These are phyloP conservation scores for Talaromyces adpressus DNA, from an alignment of 495 filamentous ascomycete genomes.

Conservation along the genomic window DNA sequence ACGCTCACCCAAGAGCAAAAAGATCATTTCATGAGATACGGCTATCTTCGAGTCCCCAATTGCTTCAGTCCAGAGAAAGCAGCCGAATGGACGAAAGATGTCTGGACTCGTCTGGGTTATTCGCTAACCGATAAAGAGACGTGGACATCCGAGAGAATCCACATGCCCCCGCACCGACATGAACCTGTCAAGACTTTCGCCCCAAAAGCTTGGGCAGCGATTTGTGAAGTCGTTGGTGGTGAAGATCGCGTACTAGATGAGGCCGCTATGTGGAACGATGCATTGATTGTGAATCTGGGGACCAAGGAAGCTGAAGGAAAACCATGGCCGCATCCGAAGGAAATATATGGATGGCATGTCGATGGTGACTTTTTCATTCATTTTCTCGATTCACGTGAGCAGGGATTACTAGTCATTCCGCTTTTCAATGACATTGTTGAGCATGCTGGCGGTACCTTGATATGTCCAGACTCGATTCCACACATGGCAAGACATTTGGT, in stretches of 20 bases:
- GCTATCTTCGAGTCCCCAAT: conserved; percentile 51
- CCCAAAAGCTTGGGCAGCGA: conserved; percentile 61
- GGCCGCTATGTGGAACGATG: conserved; percentile 57
- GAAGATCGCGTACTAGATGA: conserved; percentile 46
- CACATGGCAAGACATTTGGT: conserved; percentile 50
- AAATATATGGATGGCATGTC: conserved; percentile 62
- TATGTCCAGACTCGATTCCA: conserved; percentile 53
- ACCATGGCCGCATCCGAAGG: conserved; percentile 32
- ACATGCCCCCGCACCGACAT: conserved; percentile 55
- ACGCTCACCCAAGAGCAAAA: conserved; percentile 52
- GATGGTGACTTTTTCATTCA: conserved; percentile 75
- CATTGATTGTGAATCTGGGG: conserved; percentile 68
- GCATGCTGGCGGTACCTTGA: conserved; percentile 60
- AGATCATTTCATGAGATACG: conserved; percentile 58
- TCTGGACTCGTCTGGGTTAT: conserved; percentile 67
- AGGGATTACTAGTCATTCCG: conserved; percentile 63
- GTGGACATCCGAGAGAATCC: conserved; percentile 52
- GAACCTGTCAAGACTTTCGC: conserved; percentile 53
- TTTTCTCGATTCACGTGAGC: conserved; percentile 67
- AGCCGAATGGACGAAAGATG: conserved; percentile 43
- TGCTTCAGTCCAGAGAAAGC: conserved; percentile 61
- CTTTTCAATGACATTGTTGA: conserved; percentile 58
- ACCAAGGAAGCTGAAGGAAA: conserved; percentile 46
- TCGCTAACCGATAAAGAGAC: conserved; percentile 59
- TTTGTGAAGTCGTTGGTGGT: conserved; percentile 64